These are phyloP conservation scores for Stephanodiscus minutulus DNA, from an alignment of 108 stramenopile genomes.

Conservation along the genomic window DNA sequence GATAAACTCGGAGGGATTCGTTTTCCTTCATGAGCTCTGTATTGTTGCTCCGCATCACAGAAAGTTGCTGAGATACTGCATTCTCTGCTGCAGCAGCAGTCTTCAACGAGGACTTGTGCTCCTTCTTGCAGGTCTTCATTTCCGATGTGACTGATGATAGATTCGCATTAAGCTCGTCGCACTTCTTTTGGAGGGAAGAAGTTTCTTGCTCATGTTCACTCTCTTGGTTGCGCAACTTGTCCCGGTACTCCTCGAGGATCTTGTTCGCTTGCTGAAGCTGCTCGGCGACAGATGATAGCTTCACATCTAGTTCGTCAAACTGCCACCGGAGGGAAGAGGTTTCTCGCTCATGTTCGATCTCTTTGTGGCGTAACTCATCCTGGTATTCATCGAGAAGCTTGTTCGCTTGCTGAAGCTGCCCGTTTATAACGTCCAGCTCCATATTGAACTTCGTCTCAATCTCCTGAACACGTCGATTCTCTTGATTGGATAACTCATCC, in stretches of 20 bases:
- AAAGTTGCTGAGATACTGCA: slow-evolving; percentile 21
- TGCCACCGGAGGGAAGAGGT: slow-evolving; percentile 10
- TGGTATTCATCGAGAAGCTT: slow-evolving; percentile 19
- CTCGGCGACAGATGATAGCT: slow-evolving; percentile 13
- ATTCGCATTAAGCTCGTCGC: slow-evolving; percentile 16
- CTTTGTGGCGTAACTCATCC: slow-evolving; percentile 24
- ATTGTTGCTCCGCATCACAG: slow-evolving; percentile 31
- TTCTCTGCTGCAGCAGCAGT: slow-evolving; percentile 10
- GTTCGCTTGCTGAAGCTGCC: slow-evolving; percentile 22
- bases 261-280: slow-evolving; percentile 22
- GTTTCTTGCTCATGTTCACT: slow-evolving; percentile 16
- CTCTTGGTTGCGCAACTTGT: slow-evolving; percentile 28
- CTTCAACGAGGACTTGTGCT: neutral
- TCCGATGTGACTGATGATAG: slow-evolving; percentile 15
- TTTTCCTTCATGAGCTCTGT: slow-evolving; percentile 36
- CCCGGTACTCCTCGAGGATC: slow-evolving; percentile 19
- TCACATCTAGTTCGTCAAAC: slow-evolving; percentile 17
- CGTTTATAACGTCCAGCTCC: slow-evolving; percentile 24
- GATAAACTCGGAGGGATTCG: slow-evolving; percentile 25
- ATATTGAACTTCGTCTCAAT: slow-evolving; percentile 13
- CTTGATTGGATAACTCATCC: slow-evolving; percentile 7
- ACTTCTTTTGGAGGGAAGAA: slow-evolving; percentile 14
- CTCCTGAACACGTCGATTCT: neutral
- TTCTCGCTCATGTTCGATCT: slow-evolving; percentile 17
- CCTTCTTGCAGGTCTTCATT: slow-evolving; percentile 9